Evolutionary conservation across 129 eudicot genomes (phyloP), one percentile per base, ranked within the genome.

Genomic region (Escallonia herrerae): DNA sequence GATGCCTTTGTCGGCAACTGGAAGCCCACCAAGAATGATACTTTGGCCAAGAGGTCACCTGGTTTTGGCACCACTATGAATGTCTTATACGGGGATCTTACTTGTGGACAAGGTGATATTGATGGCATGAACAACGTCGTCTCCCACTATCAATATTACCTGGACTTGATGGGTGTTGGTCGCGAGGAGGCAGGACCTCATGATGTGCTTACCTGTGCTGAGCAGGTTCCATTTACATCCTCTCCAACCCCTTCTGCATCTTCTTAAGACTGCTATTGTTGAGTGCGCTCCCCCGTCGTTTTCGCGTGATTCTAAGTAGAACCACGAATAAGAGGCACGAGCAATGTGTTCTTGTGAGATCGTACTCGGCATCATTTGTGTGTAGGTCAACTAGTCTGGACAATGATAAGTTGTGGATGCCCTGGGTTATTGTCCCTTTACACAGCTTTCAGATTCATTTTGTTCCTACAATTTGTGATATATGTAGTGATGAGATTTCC

Each of bases 51-150:
- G 7, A 71, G 96, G 13, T 2, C 33, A 46, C 99, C 90, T 1
- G 99, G 99, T 38, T 93, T 93, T 4, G 99, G 99, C 1, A 39
- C 79, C 76, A 89, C 99, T 47, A 89, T 93, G 96, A 93, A 93
- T 53, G 59, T 93, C 65, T 76, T 93, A 8, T 89, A 88, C 15
- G 99, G 96, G 3, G 99, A 93, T 4, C 71, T 58, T 11, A 70
- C 73, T 13, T 93, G 99, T 50, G 99, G 99, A 15, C 76, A 93
- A 60, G 99, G 99, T 41, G 95, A 93, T 15, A 41, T 80, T 7
- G 99, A 93, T 65, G 58, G 72, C 60, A 89, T 89, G 96, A 93
- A 83, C 70, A 68, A 50, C 79, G 80, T 89, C 59, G 54, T 86
- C 41, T 88, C 99, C 33, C 95, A 89, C 70, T 93, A 89, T 81